Conservation (phyloP, 1,284 basidiomycete species). For the Cutaneotrichosporon mucoides region DNA sequence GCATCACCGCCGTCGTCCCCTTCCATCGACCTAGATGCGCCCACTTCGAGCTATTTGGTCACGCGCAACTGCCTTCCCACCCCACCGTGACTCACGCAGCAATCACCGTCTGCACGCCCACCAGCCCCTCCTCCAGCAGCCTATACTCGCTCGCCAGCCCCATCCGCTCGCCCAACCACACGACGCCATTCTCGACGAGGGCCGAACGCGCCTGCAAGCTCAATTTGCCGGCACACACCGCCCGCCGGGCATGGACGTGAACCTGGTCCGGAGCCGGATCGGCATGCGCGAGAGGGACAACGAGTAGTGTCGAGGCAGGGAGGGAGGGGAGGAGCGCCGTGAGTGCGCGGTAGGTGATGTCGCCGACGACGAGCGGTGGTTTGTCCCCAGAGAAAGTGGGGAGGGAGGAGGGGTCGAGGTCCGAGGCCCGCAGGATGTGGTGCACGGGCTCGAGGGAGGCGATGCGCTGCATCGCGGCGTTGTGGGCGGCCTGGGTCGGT, state of each 20-base stretch:
- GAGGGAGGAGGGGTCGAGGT: background rate
- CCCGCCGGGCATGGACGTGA: background rate
- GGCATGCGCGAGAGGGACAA: background rate
- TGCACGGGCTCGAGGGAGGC: background rate
- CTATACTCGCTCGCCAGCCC: background rate
- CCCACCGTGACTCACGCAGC: background rate
- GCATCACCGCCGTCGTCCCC: too few species aligned
- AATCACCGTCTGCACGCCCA: background rate
- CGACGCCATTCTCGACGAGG: background rate
- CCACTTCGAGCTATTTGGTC: too few species aligned
- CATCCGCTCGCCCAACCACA: background rate
- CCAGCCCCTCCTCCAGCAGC: background rate
- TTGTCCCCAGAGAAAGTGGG: background rate
- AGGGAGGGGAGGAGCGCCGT: background rate
- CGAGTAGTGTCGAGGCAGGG: background rate
- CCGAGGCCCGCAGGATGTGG: background rate
- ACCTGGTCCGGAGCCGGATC: background rate
- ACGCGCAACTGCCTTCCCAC: too few species aligned
- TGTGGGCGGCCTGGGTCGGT: too few species aligned
- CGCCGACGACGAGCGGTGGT: background rate
- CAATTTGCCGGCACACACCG: background rate
- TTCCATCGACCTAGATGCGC: too few species aligned
- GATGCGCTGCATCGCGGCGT: conserved; percentile 1
- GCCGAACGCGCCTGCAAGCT: background rate
- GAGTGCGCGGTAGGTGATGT: background rate